Evolutionary conservation across 2,329 filamentous ascomycete species (phyloP).

Genomic region (Colletotrichum abscissum): DNA sequence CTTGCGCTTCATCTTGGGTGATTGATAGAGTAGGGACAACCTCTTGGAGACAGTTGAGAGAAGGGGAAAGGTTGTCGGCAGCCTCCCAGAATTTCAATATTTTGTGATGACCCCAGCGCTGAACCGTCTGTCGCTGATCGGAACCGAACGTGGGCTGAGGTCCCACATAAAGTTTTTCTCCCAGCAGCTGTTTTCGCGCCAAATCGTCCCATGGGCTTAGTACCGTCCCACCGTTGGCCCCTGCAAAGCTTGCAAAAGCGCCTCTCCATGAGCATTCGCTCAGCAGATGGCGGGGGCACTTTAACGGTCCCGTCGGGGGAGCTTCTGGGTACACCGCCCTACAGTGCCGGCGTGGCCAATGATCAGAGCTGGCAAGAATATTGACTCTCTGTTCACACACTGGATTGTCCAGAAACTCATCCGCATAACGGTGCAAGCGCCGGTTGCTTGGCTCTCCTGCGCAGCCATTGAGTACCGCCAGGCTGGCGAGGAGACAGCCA

Average conservation of each 20-base stretch:
- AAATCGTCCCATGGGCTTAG: conserved; percentile 29
- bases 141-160: conserved; percentile 30
- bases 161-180: conserved; percentile 33
- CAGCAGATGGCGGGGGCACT: background rate
- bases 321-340: background rate
- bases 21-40: background rate
- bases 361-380: background rate
- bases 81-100: conserved; percentile 5
- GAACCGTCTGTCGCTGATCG: conserved; percentile 12
- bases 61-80: conserved; percentile 2
- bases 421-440: conserved; percentile 20
- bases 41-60: background rate
- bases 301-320: background rate
- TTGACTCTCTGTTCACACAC: background rate
- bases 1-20: conserved; percentile 69
- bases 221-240: conserved; percentile 1
- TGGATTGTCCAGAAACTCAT: background rate
- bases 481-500: conserved; percentile 10
- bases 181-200: conserved; percentile 31
- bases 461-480: background rate
- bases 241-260: conserved; percentile 5
- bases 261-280: background rate
- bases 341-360: background rate
- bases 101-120: conserved; percentile 9
- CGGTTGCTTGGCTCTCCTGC: background rate